Evolutionary conservation across 176 grass and related monocot genomes (phyloP).

Genomic region (Lolium multiflorum): DNA sequence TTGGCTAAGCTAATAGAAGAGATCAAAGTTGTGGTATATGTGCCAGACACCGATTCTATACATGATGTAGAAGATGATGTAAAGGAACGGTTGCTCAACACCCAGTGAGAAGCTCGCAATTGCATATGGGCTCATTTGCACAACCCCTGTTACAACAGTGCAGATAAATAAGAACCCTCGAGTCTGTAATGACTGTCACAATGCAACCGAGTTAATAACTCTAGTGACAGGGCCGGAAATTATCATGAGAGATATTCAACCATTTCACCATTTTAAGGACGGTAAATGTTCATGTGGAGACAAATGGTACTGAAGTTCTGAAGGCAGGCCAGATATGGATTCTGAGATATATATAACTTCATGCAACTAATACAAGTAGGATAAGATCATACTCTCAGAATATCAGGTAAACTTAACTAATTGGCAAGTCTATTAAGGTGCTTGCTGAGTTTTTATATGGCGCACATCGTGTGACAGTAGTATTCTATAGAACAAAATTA

Average conservation of each 20-base stretch:
- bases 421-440: not conserved
- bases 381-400: not conserved
- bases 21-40: constrained; percentile 70
- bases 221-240: constrained; percentile 71
- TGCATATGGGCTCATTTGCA: constrained; percentile 73
- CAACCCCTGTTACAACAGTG: constrained; percentile 58
- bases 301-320: constrained; percentile 65
- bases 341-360: constrained; percentile 8
- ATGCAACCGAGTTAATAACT: constrained; percentile 79
- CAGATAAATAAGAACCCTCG: constrained; percentile 91
- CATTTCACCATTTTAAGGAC: constrained; percentile 84
- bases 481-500: not conserved
- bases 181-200: constrained; percentile 80
- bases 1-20: constrained; percentile 64
- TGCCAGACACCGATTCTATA: constrained; percentile 64
- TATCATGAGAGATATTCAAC: constrained; percentile 78
- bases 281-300: constrained; percentile 82
- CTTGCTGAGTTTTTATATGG: constrained; percentile 5
- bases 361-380: not conserved
- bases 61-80: constrained; percentile 84
- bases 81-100: constrained; percentile 65
- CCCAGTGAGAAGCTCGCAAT: constrained; percentile 80
- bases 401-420: constrained; percentile 18
- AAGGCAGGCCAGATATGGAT: constrained; percentile 5
- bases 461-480: not conserved